Conservation (phyloP, 2,329 filamentous ascomycete genomes). For the Hypocrella siamensis region DNA sequence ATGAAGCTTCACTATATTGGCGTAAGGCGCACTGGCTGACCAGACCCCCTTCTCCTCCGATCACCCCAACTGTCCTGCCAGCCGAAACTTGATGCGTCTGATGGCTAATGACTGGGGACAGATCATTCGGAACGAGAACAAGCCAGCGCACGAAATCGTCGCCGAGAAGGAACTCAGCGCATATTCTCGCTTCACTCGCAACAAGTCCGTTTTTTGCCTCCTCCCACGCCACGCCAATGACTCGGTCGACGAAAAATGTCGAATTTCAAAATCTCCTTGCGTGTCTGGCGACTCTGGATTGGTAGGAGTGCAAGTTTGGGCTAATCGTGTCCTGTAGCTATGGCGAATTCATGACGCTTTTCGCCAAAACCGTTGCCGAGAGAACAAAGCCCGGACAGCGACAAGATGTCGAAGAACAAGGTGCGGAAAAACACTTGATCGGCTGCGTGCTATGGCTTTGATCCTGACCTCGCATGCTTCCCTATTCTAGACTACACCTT, state of each 20-base stretch:
- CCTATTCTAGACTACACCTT: constrained; percentile 47
- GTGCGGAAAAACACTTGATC: too few species aligned
- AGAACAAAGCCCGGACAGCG: constrained; percentile 66
- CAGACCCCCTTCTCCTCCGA: too few species aligned
- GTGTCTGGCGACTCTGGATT: too few species aligned
- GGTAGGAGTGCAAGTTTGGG: too few species aligned
- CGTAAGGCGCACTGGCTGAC: constrained; percentile 29
- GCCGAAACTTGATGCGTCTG: too few species aligned
- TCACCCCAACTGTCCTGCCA: too few species aligned
- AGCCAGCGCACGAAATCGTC: constrained; percentile 62
- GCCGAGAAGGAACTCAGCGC: constrained; percentile 62
- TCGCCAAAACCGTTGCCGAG: constrained; percentile 77
- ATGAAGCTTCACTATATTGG: constrained; percentile 87
- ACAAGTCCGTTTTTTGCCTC: constrained; percentile 33
- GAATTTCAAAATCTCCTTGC: not conserved
- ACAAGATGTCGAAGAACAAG: constrained; percentile 74
- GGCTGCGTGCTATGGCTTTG: too few species aligned
- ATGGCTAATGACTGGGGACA: too few species aligned
- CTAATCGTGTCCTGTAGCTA: constrained; percentile 19
- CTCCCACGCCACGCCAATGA: constrained; percentile 1
- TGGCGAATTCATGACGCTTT: constrained; percentile 64
- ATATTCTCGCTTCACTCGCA: constrained; percentile 67
- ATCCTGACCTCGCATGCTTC: too few species aligned
- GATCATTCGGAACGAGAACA: constrained; percentile 68
- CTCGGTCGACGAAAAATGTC: not conserved